phyloP scores from a whole-genome alignment of 805 yeast genomes.

The Saccharomycopsis lassenensis region DNA sequence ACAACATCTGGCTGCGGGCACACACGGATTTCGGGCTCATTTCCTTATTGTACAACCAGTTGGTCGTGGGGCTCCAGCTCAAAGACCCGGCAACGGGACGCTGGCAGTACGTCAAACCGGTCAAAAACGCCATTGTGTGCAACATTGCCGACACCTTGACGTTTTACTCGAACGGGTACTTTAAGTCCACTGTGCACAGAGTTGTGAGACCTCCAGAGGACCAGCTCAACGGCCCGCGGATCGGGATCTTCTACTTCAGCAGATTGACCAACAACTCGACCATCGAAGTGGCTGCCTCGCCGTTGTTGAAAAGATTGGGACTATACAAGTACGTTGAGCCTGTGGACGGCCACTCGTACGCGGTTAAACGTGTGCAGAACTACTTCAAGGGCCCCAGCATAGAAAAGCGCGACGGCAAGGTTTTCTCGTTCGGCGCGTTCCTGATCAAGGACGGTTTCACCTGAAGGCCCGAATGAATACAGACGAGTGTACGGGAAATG shows the following conservation, averaged over 20 bases:
- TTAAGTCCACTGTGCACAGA: slow-evolving; percentile 28
- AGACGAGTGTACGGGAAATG: too few relatives aligned
- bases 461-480: too few relatives aligned
- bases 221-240: slow-evolving; percentile 23
- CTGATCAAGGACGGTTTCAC: slow-evolving; percentile 25
- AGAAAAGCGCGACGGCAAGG: slow-evolving; percentile 22
- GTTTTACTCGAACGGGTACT: slow-evolving; percentile 29
- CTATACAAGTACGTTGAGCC: slow-evolving; percentile 23
- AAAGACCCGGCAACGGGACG: slow-evolving; percentile 24
- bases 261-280: slow-evolving; percentile 26
- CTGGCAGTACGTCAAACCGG: slow-evolving; percentile 29
- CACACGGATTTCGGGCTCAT: slow-evolving; percentile 31
- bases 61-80: slow-evolving; percentile 28
- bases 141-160: slow-evolving; percentile 28
- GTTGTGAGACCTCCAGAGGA: slow-evolving; percentile 29
- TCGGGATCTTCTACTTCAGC: slow-evolving; percentile 28
- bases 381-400: slow-evolving; percentile 22
- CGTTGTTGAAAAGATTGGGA: slow-evolving; percentile 25
- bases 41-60: slow-evolving; percentile 27
- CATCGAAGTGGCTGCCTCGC: slow-evolving; percentile 26
- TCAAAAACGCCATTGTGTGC: slow-evolving; percentile 25
- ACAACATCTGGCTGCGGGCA: slow-evolving; percentile 27
- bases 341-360: slow-evolving; percentile 25
- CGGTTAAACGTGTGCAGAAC: slow-evolving; percentile 24
- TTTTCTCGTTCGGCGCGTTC: slow-evolving; percentile 25